Evolutionary conservation across 2,329 filamentous ascomycete species (phyloP).

Genomic region (Neopestalotiopsis sp.): DNA sequence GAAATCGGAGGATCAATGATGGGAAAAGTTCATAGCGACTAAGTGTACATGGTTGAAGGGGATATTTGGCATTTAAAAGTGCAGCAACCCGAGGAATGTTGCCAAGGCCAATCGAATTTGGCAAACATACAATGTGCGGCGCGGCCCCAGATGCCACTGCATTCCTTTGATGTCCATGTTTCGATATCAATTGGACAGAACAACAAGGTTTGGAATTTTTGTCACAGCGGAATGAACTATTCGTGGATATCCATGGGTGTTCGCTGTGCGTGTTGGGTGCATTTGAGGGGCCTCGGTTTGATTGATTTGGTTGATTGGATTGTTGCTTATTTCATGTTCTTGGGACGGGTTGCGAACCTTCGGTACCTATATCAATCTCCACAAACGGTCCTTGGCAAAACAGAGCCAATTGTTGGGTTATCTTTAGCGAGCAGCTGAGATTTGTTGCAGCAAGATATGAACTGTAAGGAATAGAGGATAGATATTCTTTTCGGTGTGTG

Average conservation of each 20-base stretch:
- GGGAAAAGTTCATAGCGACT: background rate
- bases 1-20: background rate
- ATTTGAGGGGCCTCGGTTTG: background rate
- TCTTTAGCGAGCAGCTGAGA: too few relatives aligned
- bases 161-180: background rate
- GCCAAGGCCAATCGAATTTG: background rate
- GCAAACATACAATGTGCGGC: background rate
- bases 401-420: too few relatives aligned
- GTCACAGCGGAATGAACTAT: background rate
- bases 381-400: too few relatives aligned
- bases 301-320: background rate
- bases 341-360: too few relatives aligned
- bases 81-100: background rate
- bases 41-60: background rate
- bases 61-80: background rate
- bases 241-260: background rate
- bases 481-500: too few relatives aligned
- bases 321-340: background rate
- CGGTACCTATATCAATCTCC: too few relatives aligned
- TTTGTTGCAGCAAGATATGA: too few relatives aligned
- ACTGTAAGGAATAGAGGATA: too few relatives aligned
- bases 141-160: background rate
- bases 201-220: background rate
- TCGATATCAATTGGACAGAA: background rate
- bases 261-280: background rate